Evolutionary conservation across 2,329 filamentous ascomycete genomes (phyloP).

Genomic region (Neospermospora avenae): DNA sequence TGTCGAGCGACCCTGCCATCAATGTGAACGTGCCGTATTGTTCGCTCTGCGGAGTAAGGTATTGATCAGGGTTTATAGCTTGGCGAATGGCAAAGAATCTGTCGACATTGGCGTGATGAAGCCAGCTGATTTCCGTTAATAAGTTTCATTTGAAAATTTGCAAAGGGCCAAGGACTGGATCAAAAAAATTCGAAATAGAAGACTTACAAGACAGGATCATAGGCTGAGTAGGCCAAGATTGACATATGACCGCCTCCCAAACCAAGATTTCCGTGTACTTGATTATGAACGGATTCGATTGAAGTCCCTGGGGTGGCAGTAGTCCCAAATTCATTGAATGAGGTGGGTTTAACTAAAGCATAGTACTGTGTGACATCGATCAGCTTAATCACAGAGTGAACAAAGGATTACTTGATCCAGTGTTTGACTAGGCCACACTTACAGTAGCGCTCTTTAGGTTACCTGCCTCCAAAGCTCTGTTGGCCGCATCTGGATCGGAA

Average conservation of each 20-base stretch:
- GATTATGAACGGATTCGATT: constrained; percentile 45
- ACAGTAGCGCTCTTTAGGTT: constrained; percentile 29
- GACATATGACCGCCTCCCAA: constrained; percentile 40
- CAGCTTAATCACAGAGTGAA: not conserved
- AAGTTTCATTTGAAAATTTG: no score
- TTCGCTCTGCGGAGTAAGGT: constrained; percentile 34
- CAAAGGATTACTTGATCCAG: not conserved
- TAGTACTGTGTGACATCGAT: constrained; percentile 37
- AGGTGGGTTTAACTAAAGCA: constrained; percentile 39
- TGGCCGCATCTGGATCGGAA: constrained; percentile 21
- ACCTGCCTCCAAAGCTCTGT: constrained; percentile 9
- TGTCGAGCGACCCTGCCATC: constrained; percentile 24
- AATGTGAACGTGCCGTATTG: constrained; percentile 36
- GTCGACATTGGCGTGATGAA: constrained; percentile 57
- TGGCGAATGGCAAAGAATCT: constrained; percentile 54
- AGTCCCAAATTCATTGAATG: constrained; percentile 42
- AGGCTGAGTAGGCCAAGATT: constrained; percentile 41
- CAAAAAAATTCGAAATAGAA: no score
- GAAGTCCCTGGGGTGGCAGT: constrained; percentile 33
- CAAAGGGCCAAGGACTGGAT: no score
- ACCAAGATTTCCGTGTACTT: constrained; percentile 41
- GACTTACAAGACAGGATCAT: constrained; percentile 47
- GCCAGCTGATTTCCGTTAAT: constrained; percentile 38
- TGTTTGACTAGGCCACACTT: not conserved
- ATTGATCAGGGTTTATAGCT: constrained; percentile 37